Evolutionary conservation across 116 monocot species (phyloP).

Genomic region (Papilionanthe hybrid): DNA sequence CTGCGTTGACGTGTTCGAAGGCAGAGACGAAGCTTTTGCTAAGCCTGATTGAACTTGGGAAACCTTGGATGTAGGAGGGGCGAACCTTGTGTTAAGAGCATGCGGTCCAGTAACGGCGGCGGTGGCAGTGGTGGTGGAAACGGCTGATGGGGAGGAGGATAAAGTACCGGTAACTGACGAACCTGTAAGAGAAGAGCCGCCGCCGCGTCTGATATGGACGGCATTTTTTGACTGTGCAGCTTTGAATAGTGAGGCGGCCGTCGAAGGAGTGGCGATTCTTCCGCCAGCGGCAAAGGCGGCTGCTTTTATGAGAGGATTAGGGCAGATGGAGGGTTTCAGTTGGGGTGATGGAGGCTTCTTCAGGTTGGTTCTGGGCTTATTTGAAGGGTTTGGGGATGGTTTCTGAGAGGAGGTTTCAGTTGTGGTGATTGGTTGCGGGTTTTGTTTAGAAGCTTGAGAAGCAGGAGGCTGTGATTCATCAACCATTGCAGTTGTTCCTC

Average conservation of each 20-base stretch:
- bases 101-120: background rate
- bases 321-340: conserved; percentile 13
- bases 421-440: conserved; percentile 2
- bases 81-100: background rate
- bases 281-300: conserved; percentile 52
- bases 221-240: conserved; percentile 49
- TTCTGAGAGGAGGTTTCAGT: conserved; percentile 15
- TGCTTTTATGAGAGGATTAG: conserved; percentile 29
- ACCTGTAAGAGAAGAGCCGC: conserved; percentile 6
- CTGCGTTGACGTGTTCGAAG: background rate
- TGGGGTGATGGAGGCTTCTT: conserved; percentile 10
- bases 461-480: conserved; percentile 7
- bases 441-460: conserved; percentile 23
- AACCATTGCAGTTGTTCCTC: no score
- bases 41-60: background rate
- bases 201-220: conserved; percentile 28
- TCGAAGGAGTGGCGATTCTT: conserved; percentile 31
- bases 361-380: conserved; percentile 17
- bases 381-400: conserved; percentile 17
- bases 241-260: conserved; percentile 33
- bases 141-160: background rate
- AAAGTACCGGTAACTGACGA: background rate
- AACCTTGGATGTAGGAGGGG: background rate
- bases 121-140: background rate
- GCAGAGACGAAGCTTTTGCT: background rate